Base-by-base conservation (phyloP, 306 rosid genomes). In the Biancaea sappan region DNA sequence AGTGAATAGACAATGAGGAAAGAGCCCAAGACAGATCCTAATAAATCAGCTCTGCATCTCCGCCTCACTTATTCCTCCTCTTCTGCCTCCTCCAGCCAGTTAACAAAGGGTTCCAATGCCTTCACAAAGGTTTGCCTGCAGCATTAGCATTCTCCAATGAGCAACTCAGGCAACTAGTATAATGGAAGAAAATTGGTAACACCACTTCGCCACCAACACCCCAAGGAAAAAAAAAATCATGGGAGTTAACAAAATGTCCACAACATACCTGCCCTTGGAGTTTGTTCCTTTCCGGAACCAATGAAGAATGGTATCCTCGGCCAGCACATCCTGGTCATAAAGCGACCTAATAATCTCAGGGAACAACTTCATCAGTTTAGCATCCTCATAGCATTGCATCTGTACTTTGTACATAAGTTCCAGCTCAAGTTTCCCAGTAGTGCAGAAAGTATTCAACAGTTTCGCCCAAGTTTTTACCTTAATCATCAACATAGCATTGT, bases 331-430 rank as follows among this genome's bases (percentile, higher is more conserved):
- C 81, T 92, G 93, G 10, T 95, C 98, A 77, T 95, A 95, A 24
- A 92, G 99, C 66, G 99, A 95, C 83, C 92, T 83, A 32, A 95
- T 41, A 69, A 95, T 90, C 72, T 95, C 99, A 13, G 88, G 95
- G 80, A 95, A 95, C 48, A 95, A 92, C 82, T 95, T 95, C 99
- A 95, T 95, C 82, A 95, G 88, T 87, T 95, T 95, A 21, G 99
- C 97, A 85, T 95, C 99, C 91, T 95, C 99, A 57, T 95, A 95
- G 88, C 99, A 95, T 88, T 92, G 98, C 98, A 92, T 95, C 83
- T 95, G 99, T 47, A 95, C 99, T 81, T 95, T 95, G 96, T 95
- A 95, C 53, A 92, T 83, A 74, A 95, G 92, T 74, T 95, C 99
- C 84, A 95, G 90, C 91, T 95, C 99, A 50, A 95, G 99, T 61